Conservation (phyloP, 2,329 filamentous ascomycete species). For the Fonsecaea nubica region DNA sequence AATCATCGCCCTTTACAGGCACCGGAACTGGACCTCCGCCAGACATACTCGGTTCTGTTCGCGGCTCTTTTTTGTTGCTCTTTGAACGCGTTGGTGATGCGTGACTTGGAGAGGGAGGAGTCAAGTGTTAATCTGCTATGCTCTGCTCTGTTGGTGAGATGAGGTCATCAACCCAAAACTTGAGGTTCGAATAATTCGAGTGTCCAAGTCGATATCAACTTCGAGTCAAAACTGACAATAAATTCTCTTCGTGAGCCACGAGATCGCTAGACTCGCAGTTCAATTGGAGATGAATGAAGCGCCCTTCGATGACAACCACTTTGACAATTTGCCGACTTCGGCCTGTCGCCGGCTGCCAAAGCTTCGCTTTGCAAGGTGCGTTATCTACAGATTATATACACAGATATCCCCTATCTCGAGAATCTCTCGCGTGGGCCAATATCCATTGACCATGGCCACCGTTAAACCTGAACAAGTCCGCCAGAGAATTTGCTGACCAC, state of each 20-base stretch:
- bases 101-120: too few species aligned
- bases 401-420: neutral
- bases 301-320: neutral
- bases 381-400: neutral
- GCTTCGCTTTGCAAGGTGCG: neutral
- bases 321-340: neutral
- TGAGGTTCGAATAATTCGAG: too few species aligned
- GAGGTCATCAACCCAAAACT: too few species aligned
- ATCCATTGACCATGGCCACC: neutral
- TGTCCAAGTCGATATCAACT: too few species aligned
- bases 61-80: neutral
- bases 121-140: too few species aligned
- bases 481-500: neutral
- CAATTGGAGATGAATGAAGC: neutral
- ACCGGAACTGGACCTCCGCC: slow-evolving; percentile 19
- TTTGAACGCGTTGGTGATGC: too few species aligned
- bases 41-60: slow-evolving; percentile 12
- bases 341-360: neutral
- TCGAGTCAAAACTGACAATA: too few species aligned
- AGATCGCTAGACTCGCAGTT: neutral
- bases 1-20: slow-evolving; percentile 16
- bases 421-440: too few species aligned
- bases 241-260: neutral
- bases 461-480: neutral
- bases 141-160: too few species aligned